These are phyloP conservation scores for Casuarina cunninghamiana DNA, from an alignment of 306 rosid species.

Conservation along the genomic window DNA sequence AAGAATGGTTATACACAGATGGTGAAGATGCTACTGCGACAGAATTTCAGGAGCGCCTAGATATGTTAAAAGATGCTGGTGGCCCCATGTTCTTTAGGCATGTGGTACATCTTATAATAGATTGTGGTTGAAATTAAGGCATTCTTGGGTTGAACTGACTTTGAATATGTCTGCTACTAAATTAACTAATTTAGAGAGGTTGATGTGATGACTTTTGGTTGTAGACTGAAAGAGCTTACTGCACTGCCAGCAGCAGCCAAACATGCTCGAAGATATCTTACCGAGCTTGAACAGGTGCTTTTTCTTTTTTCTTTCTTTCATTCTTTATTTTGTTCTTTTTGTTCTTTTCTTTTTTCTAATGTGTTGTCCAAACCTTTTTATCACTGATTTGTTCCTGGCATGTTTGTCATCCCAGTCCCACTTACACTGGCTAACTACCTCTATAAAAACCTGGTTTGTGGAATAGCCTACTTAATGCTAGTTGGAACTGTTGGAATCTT, in stretches of 20 bases:
- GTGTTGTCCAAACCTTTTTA: not conserved
- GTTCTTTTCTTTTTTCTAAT: not conserved
- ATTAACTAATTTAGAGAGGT: constrained; percentile 11
- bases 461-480: not conserved
- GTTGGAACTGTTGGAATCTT: not conserved
- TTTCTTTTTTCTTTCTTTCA: not conserved
- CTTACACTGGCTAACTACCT: not conserved
- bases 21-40: constrained; percentile 95
- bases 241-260: constrained; percentile 74
- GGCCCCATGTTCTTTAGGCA: constrained; percentile 91
- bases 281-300: constrained; percentile 73
- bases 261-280: constrained; percentile 61
- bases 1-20: constrained; percentile 95
- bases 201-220: constrained; percentile 27
- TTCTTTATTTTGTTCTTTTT: not conserved
- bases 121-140: constrained; percentile 1
- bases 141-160: not conserved
- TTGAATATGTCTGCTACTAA: constrained; percentile 6
- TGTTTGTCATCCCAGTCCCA: not conserved
- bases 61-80: constrained; percentile 72
- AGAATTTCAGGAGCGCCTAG: constrained; percentile 76
- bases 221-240: constrained; percentile 86
- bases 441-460: not conserved
- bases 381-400: not conserved
- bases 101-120: constrained; percentile 44